These are phyloP conservation scores for Candida adriatica DNA, from an alignment of 805 yeast species.

Conservation along the genomic window DNA sequence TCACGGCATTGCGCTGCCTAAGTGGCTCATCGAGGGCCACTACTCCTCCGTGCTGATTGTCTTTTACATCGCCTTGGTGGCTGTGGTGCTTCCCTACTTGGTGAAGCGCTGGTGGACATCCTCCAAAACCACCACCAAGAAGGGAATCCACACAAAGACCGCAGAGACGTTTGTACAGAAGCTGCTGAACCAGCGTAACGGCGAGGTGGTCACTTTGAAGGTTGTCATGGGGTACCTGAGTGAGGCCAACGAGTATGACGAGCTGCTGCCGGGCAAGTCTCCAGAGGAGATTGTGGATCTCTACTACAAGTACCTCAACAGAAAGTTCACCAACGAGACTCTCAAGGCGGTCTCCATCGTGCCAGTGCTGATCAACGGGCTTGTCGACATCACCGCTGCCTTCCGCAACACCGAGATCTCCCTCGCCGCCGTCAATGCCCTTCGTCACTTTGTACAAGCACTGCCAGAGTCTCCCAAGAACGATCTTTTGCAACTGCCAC, in stretches of 20 bases:
- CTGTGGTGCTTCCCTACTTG: constrained; percentile 67
- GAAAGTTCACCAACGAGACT: constrained; percentile 34
- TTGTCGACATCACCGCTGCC: constrained; percentile 73
- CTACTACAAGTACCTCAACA: constrained; percentile 50
- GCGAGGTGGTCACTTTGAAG: constrained; percentile 49
- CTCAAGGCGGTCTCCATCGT: constrained; percentile 54
- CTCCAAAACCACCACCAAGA: constrained; percentile 71
- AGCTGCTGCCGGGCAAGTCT: constrained; percentile 31
- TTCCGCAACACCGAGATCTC: constrained; percentile 72
- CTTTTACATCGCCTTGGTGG: constrained; percentile 64
- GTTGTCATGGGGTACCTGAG: constrained; percentile 54
- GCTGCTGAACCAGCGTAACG: constrained; percentile 68
- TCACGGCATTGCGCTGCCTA: constrained; percentile 94
- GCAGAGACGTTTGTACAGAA: constrained; percentile 70
- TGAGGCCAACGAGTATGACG: constrained; percentile 57
- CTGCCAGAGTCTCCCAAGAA: constrained; percentile 48
- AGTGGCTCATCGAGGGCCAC: constrained; percentile 78
- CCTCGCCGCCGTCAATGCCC: constrained; percentile 52
- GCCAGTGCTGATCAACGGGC: constrained; percentile 60
- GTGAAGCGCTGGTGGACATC: constrained; percentile 91
- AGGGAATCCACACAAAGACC: constrained; percentile 78
- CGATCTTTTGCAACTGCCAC: constrained; percentile 78
- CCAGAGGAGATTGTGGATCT: constrained; percentile 43
- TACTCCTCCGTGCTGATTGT: constrained; percentile 61
- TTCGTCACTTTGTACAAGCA: constrained; percentile 72